Conservation (phyloP, 78 protist species). For the Bodo saltans region DNA sequence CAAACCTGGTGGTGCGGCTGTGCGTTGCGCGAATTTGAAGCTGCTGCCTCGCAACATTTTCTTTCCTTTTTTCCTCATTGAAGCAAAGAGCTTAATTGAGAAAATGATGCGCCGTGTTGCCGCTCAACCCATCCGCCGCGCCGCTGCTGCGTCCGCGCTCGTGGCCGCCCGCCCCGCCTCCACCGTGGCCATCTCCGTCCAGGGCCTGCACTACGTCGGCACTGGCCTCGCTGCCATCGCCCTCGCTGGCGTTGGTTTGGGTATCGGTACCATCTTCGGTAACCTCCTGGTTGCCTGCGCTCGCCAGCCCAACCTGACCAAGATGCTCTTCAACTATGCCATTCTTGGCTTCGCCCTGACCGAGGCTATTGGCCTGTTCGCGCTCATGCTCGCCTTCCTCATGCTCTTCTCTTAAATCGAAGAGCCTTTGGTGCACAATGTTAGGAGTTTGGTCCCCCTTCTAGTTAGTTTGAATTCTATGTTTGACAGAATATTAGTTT, state of each 20-base stretch:
- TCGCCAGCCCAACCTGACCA: neutral
- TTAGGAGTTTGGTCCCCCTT: too few species aligned
- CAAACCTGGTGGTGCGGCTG: too few species aligned
- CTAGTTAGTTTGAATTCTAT: too few species aligned
- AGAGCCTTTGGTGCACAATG: too few species aligned
- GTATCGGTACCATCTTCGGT: constrained; percentile 2
- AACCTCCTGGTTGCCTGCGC: constrained; percentile 2
- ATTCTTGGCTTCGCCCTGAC: constrained; percentile 10
- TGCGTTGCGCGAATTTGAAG: too few species aligned
- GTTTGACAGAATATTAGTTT: too few species aligned
- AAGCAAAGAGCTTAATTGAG: neutral
- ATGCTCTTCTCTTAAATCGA: neutral
- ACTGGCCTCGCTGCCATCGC: constrained; percentile 5
- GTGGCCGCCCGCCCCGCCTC: constrained; percentile 3
- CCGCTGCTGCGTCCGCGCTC: neutral
- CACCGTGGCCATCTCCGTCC: constrained; percentile 1
- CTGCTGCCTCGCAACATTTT: too few species aligned
- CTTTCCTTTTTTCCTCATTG: neutral
- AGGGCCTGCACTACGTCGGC: constrained; percentile 10
- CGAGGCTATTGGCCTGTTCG: constrained; percentile 12
- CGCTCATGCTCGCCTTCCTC: neutral
- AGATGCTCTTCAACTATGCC: neutral
- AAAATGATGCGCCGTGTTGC: neutral
- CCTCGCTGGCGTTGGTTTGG: constrained; percentile 9
- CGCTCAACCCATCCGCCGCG: neutral